Base-by-base conservation (phyloP, 2,329 filamentous ascomycete genomes). In the Hypoxylon sp. region DNA sequence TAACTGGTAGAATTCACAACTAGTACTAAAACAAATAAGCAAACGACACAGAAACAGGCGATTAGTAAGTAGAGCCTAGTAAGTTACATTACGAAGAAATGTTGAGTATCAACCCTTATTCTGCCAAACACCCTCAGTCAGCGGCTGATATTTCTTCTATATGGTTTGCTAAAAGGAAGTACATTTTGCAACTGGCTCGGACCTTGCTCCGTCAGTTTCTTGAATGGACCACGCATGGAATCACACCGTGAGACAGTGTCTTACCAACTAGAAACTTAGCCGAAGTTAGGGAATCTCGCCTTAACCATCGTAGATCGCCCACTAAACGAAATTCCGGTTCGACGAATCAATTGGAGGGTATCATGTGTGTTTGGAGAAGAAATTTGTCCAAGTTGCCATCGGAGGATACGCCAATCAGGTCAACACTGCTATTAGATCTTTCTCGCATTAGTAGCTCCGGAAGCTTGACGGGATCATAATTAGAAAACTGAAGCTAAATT, bases 171-270 rank as follows among this genome's bases (percentile, higher is more conserved):
- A 32, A 39, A 61, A 29, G 27, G 58, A 17, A 44, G 8, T 27
- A 39, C 46, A 17, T 59, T 52, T 46, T 35, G 42, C 21, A 39
- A 57, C 53, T 19, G 3, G 19, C 32, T 24, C 65, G 62, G 68
- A 63, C 52, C 58, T 35, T 35, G 47, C 58, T 70, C 65, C 65
- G 55, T 10, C 32, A 17, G 29, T 32, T 39, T 51, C 65, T 60
- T 60, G 31, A 17, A 54, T 62, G 61, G 61, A 47, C 48, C 42
- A n/a, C 42, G 29, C 29, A 51, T 63, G 50, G 54, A 57, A 57
- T 63, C 52, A 50, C 61, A 42, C 32, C 46, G 68, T 68, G 56
- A 68, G 58, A 70, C 68, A 66, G 21, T 66, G 65, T 70, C 62
- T 64, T 55, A 60, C 59, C 44, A 56, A 39, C 27, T 17, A 61